These are phyloP conservation scores for Pseudomicrostroma phylloplanum DNA, from an alignment of 1,284 basidiomycete genomes.

Conservation along the genomic window DNA sequence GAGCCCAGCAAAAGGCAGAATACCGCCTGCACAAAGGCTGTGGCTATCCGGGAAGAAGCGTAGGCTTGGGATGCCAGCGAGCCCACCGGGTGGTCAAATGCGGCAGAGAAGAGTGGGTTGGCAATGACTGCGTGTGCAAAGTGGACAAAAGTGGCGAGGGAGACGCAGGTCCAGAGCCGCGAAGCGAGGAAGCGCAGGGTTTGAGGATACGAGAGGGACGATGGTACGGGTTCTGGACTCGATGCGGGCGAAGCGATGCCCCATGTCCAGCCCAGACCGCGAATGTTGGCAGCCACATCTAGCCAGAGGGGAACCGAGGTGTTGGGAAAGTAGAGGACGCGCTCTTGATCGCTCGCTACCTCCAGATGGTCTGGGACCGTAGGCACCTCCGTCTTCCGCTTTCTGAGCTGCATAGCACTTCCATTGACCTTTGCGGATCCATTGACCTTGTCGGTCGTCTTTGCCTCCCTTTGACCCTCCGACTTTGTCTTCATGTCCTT, in stretches of 20 bases:
- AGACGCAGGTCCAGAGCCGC: constrained; percentile 1
- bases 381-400: no score
- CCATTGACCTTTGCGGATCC: not conserved
- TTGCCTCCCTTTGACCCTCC: not conserved
- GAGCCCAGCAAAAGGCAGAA: not conserved
- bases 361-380: no score
- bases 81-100: constrained; percentile 7
- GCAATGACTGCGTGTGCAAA: constrained; percentile 15
- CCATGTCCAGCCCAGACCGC: constrained; percentile 27
- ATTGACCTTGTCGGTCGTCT: not conserved
- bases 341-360: not conserved
- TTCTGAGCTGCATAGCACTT: not conserved
- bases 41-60: constrained; percentile 16
- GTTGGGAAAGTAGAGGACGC: constrained; percentile 17
- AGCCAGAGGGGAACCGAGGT: constrained; percentile 20
- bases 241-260: constrained; percentile 14
- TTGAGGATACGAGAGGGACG: constrained; percentile 1
- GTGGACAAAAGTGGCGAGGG: constrained; percentile 15
- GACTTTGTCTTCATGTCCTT: not conserved
- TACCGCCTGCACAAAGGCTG: not conserved
- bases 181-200: constrained; percentile 5
- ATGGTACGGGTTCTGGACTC: constrained; percentile 11
- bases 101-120: constrained; percentile 18
- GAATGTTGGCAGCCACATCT: constrained; percentile 21
- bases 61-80: constrained; percentile 17